phyloP scores from a whole-genome alignment of 1,284 basidiomycete species.

The Tilletia setariae region DNA sequence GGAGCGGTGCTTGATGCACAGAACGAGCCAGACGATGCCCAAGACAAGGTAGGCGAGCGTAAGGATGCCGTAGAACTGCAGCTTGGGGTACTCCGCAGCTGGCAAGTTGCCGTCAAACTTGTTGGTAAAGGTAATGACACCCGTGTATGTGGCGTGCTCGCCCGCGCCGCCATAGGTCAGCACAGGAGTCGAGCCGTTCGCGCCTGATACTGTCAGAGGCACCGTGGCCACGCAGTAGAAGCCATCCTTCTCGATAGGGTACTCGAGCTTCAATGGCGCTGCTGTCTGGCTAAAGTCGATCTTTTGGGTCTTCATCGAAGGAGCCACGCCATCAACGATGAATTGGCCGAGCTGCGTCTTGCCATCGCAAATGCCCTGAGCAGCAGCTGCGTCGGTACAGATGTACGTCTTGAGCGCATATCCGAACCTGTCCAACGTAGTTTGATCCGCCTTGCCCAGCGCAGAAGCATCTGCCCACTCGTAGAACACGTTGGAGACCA shows the following conservation, averaged over 20 bases:
- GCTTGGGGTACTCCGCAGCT: slow-evolving; percentile 96
- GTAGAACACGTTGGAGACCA: slow-evolving; percentile 88
- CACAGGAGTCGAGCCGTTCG: slow-evolving; percentile 62
- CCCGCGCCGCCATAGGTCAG: slow-evolving; percentile 51
- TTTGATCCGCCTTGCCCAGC: slow-evolving; percentile 63
- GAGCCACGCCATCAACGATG: slow-evolving; percentile 63
- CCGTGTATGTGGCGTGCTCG: slow-evolving; percentile 74
- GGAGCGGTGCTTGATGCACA: slow-evolving; percentile 75
- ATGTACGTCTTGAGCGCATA: slow-evolving; percentile 68
- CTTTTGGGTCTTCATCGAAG: slow-evolving; percentile 61
- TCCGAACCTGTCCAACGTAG: slow-evolving; percentile 61
- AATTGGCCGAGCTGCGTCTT: slow-evolving; percentile 72
- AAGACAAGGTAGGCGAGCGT: slow-evolving; percentile 72
- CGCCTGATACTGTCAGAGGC: not conserved
- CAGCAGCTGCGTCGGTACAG: slow-evolving; percentile 74
- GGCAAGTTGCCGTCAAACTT: slow-evolving; percentile 82
- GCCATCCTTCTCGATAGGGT: slow-evolving; percentile 9
- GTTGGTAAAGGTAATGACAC: slow-evolving; percentile 80
- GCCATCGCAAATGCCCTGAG: slow-evolving; percentile 66
- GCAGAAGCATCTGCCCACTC: slow-evolving; percentile 85
- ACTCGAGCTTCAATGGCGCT: slow-evolving; percentile 1
- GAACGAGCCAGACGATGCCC: slow-evolving; percentile 73
- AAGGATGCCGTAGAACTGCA: slow-evolving; percentile 84
- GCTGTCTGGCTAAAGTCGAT: slow-evolving; percentile 74
- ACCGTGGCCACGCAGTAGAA: slow-evolving; percentile 13